Evolutionary conservation across 805 yeast species (phyloP), one percentile per base, ranked within the genome.

Genomic region (Cyberlindnera subsufficiens): DNA sequence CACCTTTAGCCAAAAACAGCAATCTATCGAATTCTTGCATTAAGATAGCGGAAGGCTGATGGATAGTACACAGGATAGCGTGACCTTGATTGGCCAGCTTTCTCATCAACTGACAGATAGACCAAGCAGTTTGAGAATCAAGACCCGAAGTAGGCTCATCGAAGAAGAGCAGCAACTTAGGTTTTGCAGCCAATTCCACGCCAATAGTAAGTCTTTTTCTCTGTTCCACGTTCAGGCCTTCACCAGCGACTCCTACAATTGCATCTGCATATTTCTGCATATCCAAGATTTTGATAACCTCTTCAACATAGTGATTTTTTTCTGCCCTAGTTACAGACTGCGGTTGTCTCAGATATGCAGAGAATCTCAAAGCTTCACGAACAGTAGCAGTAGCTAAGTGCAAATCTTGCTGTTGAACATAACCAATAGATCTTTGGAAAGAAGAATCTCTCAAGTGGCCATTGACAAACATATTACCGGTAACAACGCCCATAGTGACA

Each of bases 41-140:
- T 57, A 86, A 67, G 45, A 82, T 71, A 42, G 95, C 90, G 8
- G 93, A 85, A 56, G 95, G 95, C 64, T 85, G 95, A 64, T 85
- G 91, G 52, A 85, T 85, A 22, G 95, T 85, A 68, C 84, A 78
- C 58, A 78, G 64, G 55, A 78, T 77, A 33, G 83, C 82, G 58
- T 78, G 82, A 32, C 83, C 83, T 51, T 72, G 73, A 51, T 71
- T 65, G 6, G 82, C 80, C 46, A 78, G 61, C 52, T 76, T 76
- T 59, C 78, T 71, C 77, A 78, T 69, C 61, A 78, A 67, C 56
- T 75, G 72, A 60, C 80, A 75, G 51, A 78, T 74, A 29, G 83
- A 72, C 82, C 82, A 78, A 13, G 84, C 82, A 33, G 83, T 75
- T 60, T 78, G 83, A 17, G 83, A 78, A 56, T 79, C 85, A 54